phyloP scores from a whole-genome alignment of 108 stramenopile species.

The Pseudonitzschia multistriata region DNA sequence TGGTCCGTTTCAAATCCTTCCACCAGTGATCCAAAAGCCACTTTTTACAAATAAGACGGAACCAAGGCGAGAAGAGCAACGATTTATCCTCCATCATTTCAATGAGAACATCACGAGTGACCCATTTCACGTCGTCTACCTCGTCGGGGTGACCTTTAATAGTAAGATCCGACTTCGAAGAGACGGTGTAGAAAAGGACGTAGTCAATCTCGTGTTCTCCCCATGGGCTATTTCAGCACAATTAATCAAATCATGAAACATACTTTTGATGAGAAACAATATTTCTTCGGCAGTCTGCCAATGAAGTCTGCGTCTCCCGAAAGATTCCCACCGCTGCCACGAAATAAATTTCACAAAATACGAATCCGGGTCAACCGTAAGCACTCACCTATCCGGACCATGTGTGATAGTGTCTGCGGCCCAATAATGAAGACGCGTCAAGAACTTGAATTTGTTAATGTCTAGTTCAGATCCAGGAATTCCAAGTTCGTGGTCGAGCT shows the following conservation, averaged over 20 bases:
- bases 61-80: conserved; percentile 91
- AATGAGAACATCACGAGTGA: conserved; percentile 55
- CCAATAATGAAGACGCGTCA: conserved; percentile 98
- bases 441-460: conserved; percentile 85
- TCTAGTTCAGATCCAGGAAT: conserved; percentile 69
- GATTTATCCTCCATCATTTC: conserved; percentile 68
- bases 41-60: conserved; percentile 79
- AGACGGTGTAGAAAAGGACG: conserved; percentile 81
- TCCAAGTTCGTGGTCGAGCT: conserved; percentile 96
- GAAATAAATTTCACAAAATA: conserved; percentile 5
- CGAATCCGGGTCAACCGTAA: no score
- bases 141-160: conserved; percentile 90
- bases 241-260: no score
- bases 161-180: conserved; percentile 56
- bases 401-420: conserved; percentile 91
- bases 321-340: no score
- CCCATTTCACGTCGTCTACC: conserved; percentile 81
- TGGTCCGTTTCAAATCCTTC: conserved; percentile 74
- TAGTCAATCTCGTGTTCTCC: conserved; percentile 99
- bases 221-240: conserved; percentile 78
- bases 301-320: no score
- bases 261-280: not conserved
- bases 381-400: conserved; percentile 62
- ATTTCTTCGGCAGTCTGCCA: not conserved
- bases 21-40: conserved; percentile 86